Evolutionary conservation across 257 asterid genomes (phyloP).

Genomic region (Solanum paucissectum): DNA sequence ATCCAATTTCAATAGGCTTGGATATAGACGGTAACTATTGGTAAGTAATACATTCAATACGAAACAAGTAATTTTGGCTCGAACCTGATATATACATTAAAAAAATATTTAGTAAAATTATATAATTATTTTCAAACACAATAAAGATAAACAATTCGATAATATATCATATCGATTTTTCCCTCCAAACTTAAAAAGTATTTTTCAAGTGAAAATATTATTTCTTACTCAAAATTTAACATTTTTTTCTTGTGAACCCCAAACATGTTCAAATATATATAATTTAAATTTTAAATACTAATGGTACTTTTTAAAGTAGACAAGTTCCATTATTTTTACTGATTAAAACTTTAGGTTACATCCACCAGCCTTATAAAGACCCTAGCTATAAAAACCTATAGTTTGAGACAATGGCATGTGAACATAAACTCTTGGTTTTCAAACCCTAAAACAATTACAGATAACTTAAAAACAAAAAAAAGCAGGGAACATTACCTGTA

Average conservation of each 20-base stretch:
- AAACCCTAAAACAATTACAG: slow-evolving; percentile 18
- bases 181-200: neutral
- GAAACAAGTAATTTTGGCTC: neutral
- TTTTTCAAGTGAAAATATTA: neutral
- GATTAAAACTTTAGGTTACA: neutral
- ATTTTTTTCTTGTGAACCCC: neutral
- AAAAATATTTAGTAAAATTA: too few species aligned
- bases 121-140: neutral
- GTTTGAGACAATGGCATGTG: slow-evolving; percentile 33
- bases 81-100: neutral
- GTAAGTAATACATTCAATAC: neutral
- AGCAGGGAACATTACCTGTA: slow-evolving; percentile 3
- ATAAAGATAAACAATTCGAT: too few species aligned
- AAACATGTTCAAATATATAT: neutral
- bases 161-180: neutral
- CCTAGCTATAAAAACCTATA: slow-evolving; percentile 1
- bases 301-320: neutral
- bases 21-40: neutral
- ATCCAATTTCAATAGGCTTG: neutral
- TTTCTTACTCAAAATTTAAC: neutral
- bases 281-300: neutral
- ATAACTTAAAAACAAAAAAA: neutral
- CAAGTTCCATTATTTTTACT: neutral
- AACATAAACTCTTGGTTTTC: slow-evolving; percentile 14
- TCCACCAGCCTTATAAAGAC: neutral